Evolutionary conservation across 495 filamentous ascomycete genomes (phyloP), one percentile per base, ranked within the genome.

Genomic region (Aspergillus avenaceus): DNA sequence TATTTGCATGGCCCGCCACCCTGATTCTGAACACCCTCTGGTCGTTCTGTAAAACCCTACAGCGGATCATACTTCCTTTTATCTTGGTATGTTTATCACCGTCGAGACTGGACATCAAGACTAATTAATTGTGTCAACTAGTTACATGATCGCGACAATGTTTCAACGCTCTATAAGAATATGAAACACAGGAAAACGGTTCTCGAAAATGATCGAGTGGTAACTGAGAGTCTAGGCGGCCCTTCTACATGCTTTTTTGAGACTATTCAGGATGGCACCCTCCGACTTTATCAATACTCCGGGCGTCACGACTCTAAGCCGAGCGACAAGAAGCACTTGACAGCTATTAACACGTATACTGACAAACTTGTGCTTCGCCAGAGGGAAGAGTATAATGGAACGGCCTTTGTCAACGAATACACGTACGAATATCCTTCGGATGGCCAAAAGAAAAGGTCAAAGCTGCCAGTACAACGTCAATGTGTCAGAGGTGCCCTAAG

Each of bases 1-100:
- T 71, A 25, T 31, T 78, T 8, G 71, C 69, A 11, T 67, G 68
- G 22, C 72, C 77, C 2, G 50, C 48, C 8, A 65, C 67, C 0
- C 61, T 69, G 24, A 7, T 64, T 0, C 57, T 83, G 21, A 81
- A 72, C 50, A 53, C 64, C 43, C 14, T 79, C 22, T 83, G 79
- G 79, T 64, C 71, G 4, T 80, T 78, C 46, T 58, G 67, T 40
- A 72, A 70, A 46, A 22, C 59, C 2, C 42, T 67, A 8, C 72
- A 75, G 49, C 61, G 71, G 12, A 29, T 65, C 8, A 61, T 64
- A n/a, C 57, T 81, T 81, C 8, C 76, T 65, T 0, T 63, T 74
- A 77, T 81, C 49, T 29, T 81, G 34, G 51, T 53, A 53, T 24
- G 45, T 24, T 12, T 29, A 19, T 27, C 24, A 3, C 23, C 2